Base-by-base conservation (phyloP, 176 grass and related monocot genomes). In the Oropetium thomaeum region DNA sequence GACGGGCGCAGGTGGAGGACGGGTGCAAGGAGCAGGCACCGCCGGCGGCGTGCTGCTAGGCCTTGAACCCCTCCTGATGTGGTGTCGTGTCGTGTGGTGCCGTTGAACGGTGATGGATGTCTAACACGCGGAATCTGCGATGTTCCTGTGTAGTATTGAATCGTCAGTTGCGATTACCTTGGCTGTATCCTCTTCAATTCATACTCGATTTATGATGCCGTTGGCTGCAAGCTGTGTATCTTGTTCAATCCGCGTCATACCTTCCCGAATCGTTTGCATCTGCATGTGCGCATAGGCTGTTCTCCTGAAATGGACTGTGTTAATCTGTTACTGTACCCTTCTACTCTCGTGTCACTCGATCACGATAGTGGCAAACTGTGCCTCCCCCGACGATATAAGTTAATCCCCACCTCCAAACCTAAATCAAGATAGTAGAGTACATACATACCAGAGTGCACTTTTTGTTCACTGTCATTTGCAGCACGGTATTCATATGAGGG, bases 1-100 rank as follows among this genome's bases (percentile, higher is more conserved):
- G 74, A 0, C 58, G 32, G 15, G 67, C 74, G 32, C 79, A 78
- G 49, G 74, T 87, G 68, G 79, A 38, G 10, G 85, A 74, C 53
- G 42, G 12, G 11, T 25, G 4, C 52, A 88, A 88, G 80, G 54
- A 72, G 0, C 11, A 62, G 33, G 3, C 8, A 17, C 39, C 27
- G 25, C 73, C 82, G 17, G 8, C 16, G 38, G 58, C 61, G 11
- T 82, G 74, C 52, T 79, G 60, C 60, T 87, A 81, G 38, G 43
- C 5, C 45, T n/a, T 48, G 44, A 48, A 48, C 16, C 16, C 15
- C 13, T 44, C n/a, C 15, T 48, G 16, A 22, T 11, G 30, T 17
- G 47, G 9, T 19, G 51, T 1, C 14, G 12, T 62, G 41, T 0
- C 27, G 9, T 69, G 9, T 69, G 67, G 10, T 69, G 43, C 8